Base-by-base conservation (phyloP, 2,329 filamentous ascomycete genomes). In the Aphanoascus verrucosus region DNA sequence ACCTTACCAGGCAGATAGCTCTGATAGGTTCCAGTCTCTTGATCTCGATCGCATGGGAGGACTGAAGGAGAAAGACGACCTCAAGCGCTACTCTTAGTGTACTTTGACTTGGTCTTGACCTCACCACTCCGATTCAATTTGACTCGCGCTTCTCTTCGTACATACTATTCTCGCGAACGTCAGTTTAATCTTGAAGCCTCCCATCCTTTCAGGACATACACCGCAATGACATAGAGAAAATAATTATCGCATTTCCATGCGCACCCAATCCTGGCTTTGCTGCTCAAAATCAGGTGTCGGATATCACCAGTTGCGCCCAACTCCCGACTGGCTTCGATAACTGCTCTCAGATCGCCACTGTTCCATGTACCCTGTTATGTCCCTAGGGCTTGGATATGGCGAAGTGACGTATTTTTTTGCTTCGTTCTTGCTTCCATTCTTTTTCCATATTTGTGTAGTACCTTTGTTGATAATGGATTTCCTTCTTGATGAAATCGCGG, bases 41-140 rank as follows among this genome's bases (percentile, higher is more conserved):
- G 91, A 98, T 68, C 86, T 98, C 68, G 87, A 97, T 63, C 82
- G 88, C 59, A 94, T 97, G 66, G 93, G 93, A 49, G 93, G 93
- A 12, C 75, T 97, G 61, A 94, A 90, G 72, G 93, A 97, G 77
- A 95, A 94, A 77, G 65, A 69, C 54, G 49, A 56, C 23, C n/a
- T 57, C 32, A 66, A 64, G 44, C 61, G 63, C 59, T 71, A 67
- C 60, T 67, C 66, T 31, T 72, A 63, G 61, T 56, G 31, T 23
- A 9, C 41, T n/a, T 9, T 40, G 19, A 49, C n/a, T 32, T 47
- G 12, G 42, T 23, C 42, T 37, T 49, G 2, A 49, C 19, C 28
- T 49, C 42, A 46, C 17, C 34, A 28, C 37, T 31, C 38, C 23
- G 5, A 37, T 45, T 17, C 7, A 6, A 37, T 49, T 35, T 53